These are phyloP conservation scores for Xerophyta viscosa DNA, from an alignment of 106 monocot genomes.

Conservation along the genomic window DNA sequence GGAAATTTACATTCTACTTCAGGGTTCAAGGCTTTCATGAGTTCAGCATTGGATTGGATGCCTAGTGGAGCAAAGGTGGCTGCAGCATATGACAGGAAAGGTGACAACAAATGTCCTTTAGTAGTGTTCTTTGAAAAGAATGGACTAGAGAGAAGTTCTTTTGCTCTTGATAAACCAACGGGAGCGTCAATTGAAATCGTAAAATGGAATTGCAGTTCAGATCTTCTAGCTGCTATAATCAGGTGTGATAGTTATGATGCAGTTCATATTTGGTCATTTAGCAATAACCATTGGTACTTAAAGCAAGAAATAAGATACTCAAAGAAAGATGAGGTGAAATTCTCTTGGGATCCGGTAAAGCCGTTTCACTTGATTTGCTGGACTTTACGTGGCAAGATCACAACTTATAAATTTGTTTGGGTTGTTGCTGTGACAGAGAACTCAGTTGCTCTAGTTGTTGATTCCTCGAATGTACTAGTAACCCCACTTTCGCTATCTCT, in stretches of 20 bases:
- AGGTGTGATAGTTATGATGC: constrained; percentile 46
- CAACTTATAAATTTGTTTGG: constrained; percentile 65
- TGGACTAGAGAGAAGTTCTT: constrained; percentile 81
- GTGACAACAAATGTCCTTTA: constrained; percentile 44
- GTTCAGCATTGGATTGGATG: constrained; percentile 83
- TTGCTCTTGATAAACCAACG: constrained; percentile 39
- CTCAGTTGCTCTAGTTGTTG: constrained; percentile 74
- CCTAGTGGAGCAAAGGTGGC: constrained; percentile 88
- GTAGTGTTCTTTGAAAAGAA: constrained; percentile 91
- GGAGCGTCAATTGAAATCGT: constrained; percentile 35
- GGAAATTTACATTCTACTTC: constrained; percentile 65
- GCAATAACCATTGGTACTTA: constrained; percentile 95
- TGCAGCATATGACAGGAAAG: constrained; percentile 37
- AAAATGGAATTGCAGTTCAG: constrained; percentile 91
- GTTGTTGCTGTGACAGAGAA: constrained; percentile 62
- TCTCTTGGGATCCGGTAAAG: constrained; percentile 86
- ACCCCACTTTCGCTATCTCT: constrained; percentile 75
- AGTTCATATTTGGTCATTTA: constrained; percentile 75
- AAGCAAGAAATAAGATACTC: constrained; percentile 83
- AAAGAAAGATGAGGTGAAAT: constrained; percentile 51
- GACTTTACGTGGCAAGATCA: constrained; percentile 63
- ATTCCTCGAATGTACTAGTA: constrained; percentile 52
- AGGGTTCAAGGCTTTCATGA: constrained; percentile 45
- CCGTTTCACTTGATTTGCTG: constrained; percentile 76
- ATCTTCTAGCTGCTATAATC: constrained; percentile 67